Evolutionary conservation across 1,284 basidiomycete genomes (phyloP).

Genomic region (Sparassis latifolia): DNA sequence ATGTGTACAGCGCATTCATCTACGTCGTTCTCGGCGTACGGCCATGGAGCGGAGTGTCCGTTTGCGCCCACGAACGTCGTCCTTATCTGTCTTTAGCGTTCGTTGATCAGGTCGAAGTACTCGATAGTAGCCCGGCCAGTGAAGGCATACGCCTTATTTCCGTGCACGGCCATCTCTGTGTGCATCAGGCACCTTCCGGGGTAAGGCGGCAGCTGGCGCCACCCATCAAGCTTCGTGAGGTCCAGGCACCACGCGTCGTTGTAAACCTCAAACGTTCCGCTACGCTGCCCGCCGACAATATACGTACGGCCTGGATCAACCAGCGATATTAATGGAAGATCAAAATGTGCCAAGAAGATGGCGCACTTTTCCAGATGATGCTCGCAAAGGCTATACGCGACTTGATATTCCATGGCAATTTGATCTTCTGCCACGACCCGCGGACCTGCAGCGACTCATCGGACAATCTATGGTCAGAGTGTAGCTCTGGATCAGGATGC

Average conservation of each 20-base stretch:
- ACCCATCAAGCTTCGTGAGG: slow-evolving; percentile 23
- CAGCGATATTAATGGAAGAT: not conserved
- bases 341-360: not conserved
- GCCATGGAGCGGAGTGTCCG: slow-evolving; percentile 20
- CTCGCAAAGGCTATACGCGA: slow-evolving; percentile 16
- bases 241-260: slow-evolving; percentile 30
- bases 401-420: slow-evolving; percentile 12
- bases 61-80: slow-evolving; percentile 20
- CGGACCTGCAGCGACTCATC: slow-evolving; percentile 16
- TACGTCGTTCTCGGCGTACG: slow-evolving; percentile 12
- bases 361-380: slow-evolving; percentile 18
- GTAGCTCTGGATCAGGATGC: slow-evolving; percentile 18
- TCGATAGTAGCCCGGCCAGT: slow-evolving; percentile 21
- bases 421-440: slow-evolving; percentile 22
- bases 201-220: slow-evolving; percentile 27
- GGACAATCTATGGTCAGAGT: slow-evolving; percentile 6
- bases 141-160: slow-evolving; percentile 29
- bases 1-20: slow-evolving; percentile 25
- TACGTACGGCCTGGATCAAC: slow-evolving; percentile 25
- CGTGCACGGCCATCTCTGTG: slow-evolving; percentile 21
- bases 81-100: slow-evolving; percentile 23
- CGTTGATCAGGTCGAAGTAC: slow-evolving; percentile 28
- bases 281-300: slow-evolving; percentile 27
- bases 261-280: slow-evolving; percentile 21
- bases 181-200: slow-evolving; percentile 7